phyloP scores from a whole-genome alignment of 495 filamentous ascomycete genomes.

The Pyrenula aspistea region DNA sequence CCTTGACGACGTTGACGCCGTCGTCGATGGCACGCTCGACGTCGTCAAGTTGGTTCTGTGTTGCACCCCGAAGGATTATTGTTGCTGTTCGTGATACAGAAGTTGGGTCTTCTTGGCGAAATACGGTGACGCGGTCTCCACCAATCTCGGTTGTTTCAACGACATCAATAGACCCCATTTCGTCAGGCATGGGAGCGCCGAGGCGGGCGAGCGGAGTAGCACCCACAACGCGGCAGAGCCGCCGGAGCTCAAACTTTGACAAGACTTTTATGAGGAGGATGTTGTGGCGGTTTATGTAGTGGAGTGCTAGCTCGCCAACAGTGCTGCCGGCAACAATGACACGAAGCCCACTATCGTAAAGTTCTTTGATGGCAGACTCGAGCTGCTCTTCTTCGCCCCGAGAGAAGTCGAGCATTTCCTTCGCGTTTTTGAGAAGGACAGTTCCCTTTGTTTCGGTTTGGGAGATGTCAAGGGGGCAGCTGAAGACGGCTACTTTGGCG shows the following conservation, averaged over 20 bases:
- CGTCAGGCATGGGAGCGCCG: conserved; percentile 97
- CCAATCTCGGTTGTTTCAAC: conserved; percentile 98
- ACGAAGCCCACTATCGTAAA: conserved; percentile 84
- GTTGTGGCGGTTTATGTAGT: conserved; percentile 94
- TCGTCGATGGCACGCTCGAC: conserved; percentile 96
- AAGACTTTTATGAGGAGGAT: conserved; percentile 96
- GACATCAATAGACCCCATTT: conserved; percentile 91
- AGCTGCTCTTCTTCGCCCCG: conserved; percentile 92
- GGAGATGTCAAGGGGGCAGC: conserved; percentile 87
- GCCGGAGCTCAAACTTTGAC: conserved; percentile 92
- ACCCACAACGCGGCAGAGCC: conserved; percentile 91
- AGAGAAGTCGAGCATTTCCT: conserved; percentile 97
- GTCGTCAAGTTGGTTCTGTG: conserved; percentile 95
- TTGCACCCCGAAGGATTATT: conserved; percentile 88
- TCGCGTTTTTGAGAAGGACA: conserved; percentile 90
- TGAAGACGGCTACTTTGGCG: conserved; percentile 94
- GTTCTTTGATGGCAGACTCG: conserved; percentile 82
- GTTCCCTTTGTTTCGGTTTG: conserved; percentile 99
- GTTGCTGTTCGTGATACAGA: conserved; percentile 87
- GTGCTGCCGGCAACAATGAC: conserved; percentile 86
- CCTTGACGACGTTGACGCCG: conserved; percentile 97
- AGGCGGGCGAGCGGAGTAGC: conserved; percentile 90
- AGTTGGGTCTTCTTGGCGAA: conserved; percentile 89
- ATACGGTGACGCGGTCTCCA: conserved; percentile 95
- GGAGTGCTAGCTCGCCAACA: conserved; percentile 87